Base-by-base conservation (phyloP, 305 asterid species). In the Fraxinus xanthoxyloides region DNA sequence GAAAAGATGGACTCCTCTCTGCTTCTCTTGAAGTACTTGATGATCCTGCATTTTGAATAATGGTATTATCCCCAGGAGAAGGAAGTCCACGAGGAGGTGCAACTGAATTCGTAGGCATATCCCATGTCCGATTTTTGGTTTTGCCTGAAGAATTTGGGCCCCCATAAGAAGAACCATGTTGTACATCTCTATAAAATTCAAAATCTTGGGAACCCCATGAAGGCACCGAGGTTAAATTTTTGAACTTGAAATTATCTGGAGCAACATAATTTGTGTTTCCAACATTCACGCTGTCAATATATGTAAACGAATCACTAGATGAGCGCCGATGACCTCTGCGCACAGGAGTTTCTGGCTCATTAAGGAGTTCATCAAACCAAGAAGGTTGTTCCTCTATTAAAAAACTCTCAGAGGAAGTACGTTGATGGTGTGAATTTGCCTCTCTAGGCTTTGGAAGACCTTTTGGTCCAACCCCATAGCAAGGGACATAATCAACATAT, bases 311-410 rank as follows among this genome's bases (percentile, higher is more conserved):
- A 80, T 91, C 97, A 80, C 97, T 92, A 43, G 97, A 92, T 80
- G 97, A 92, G 82, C 94, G 94, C 59, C 94, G 86, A 82, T 92
- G 97, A 38, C 93, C 90, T 84, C 77, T 89, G 30, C 89, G 91
- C n/a, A 87, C 91, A 31, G 97, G 94, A 77, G 93, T 90, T 82
- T 92, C 97, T 36, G 97, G 97, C 85, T 92, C 94, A 17, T 92
- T 82, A 21, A 91, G 94, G 77, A 92, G 94, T 48, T 91, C 97
- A 74, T 92, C 94, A 36, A 92, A 82, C 97, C 97, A 92, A 82
- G 92, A 90, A 77, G 94, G 97, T 77, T 92, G 92, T 81, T 92
- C 97, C 78, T 90, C 94, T 48, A 90, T 86, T 74, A 90, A 78
- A 79, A 82, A 80, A 72, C 91, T 86, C 75, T 91, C 97, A 10